Base-by-base conservation (phyloP, 1,284 basidiomycete genomes). In the Marasmius sp. region DNA sequence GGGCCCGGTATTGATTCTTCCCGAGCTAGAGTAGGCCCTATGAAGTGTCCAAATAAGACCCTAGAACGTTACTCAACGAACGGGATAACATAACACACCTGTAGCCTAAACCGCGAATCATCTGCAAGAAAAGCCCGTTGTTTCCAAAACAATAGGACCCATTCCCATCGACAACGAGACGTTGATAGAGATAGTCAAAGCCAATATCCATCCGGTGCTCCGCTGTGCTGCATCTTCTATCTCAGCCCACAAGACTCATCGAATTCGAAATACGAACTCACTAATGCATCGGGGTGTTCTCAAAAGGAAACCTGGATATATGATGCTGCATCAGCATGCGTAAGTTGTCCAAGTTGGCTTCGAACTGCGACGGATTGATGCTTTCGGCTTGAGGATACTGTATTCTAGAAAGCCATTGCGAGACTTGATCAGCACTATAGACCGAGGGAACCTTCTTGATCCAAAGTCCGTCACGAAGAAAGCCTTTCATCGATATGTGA, bases 211-310 rank as follows among this genome's bases (percentile, higher is more conserved):
- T 71, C 11, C 58, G 50, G 58, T 77, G 75, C 16, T 69, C 65
- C 18, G 67, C 55, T 1, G 72, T 69, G 58, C 75, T 77, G 34
- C 1, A 16, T 27, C 14, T n/a, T n/a, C 50, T 14, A 33, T 6
- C 12, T 49, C 48, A 27, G 27, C 27, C 27, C 27, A 27, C 27
- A 5, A 5, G 5, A 27, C 27, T 27, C 27, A 27, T 27, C 27
- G 27, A 27, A 27, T 18, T 7, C 1, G 16, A 2, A 38, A 38
- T 20, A 48, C 20, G 22, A 14, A 68, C 74, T 65, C 64, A 77
- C 77, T 77, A 77, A 54, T 79, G 76, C 73, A 77, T 75, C 14
- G 66, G 66, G 0, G 72, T 76, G 57, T 77, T 77, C 58, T 78
- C 76, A 55, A 74, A 78, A 6, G 74, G 72, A 54, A 76, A 77